A percentile compares a stretch with the other conserved stretches of the same genome.
Conservation (phyloP, 306 rosid species). For the Casuarina equisetifolia region DNA sequence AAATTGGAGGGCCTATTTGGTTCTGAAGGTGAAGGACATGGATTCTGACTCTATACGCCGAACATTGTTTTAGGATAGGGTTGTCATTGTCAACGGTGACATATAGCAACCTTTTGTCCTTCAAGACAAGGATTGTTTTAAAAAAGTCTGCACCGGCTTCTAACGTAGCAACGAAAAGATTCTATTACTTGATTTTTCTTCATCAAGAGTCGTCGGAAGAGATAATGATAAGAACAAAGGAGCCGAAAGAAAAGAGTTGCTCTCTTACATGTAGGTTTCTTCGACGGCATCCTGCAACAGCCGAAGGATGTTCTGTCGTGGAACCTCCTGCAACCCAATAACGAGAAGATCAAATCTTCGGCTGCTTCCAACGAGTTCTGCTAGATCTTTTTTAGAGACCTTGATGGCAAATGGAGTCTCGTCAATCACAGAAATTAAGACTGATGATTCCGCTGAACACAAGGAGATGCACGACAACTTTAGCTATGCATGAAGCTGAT, state of each 20-base stretch:
- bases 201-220: background rate
- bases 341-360: slow-evolving; percentile 62
- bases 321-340: slow-evolving; percentile 80
- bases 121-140: background rate
- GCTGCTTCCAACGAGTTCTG: slow-evolving; percentile 47
- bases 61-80: background rate
- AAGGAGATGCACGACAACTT: too few relatives aligned
- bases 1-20: background rate
- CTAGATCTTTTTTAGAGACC: slow-evolving; percentile 55
- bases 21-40: too few relatives aligned
- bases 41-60: background rate
- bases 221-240: background rate
- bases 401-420: background rate
- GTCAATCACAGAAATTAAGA: background rate
- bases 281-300: slow-evolving; percentile 38
- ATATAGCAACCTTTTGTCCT: background rate
- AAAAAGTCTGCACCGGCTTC: background rate
- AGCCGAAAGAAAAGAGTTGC: background rate
- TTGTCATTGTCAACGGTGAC: background rate
- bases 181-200: background rate
- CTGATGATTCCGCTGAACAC: too few relatives aligned
- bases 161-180: background rate
- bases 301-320: slow-evolving; percentile 41
- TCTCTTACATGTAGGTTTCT: slow-evolving; percentile 54
- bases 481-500: too few relatives aligned